phyloP scores from a whole-genome alignment of 129 eudicot genomes.

The Glebionis coronaria region DNA sequence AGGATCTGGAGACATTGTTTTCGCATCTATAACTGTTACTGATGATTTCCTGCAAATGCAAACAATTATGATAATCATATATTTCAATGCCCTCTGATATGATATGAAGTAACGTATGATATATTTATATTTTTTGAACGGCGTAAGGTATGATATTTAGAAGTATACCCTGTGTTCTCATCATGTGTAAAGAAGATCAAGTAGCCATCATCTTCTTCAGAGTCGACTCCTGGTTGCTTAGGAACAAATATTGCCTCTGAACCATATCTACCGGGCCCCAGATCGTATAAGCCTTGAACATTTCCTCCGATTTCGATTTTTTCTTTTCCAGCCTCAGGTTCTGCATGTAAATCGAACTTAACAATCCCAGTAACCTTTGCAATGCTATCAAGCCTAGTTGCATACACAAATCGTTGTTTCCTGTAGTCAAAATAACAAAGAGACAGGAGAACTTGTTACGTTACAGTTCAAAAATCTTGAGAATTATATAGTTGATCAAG shows the following conservation, averaged over 20 bases:
- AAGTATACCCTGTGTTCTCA: conserved; percentile 68
- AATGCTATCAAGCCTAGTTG: conserved; percentile 71
- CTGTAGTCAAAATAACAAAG: conserved; percentile 35
- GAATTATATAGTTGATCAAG: no score
- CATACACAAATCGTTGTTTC: conserved; percentile 90
- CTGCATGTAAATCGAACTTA: conserved; percentile 85
- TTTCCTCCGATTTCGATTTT: conserved; percentile 91
- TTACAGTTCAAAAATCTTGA: not conserved
- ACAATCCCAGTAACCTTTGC: conserved; percentile 82
- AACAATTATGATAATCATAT: conserved; percentile 5
- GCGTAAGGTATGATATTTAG: not conserved
- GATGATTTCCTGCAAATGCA: conserved; percentile 60
- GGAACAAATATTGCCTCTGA: conserved; percentile 96
- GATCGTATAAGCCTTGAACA: conserved; percentile 66
- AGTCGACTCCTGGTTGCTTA: conserved; percentile 47
- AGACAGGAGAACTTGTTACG: not conserved
- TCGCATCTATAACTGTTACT: conserved; percentile 83
- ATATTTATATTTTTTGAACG: no score
- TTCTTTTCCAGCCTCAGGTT: conserved; percentile 68
- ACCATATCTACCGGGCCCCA: conserved; percentile 83
- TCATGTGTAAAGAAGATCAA: conserved; percentile 85
- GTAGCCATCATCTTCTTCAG: conserved; percentile 97
- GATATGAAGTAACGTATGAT: not conserved
- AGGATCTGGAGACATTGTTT: conserved; percentile 93
- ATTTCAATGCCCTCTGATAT: conserved; percentile 1